A percentile compares a stretch with the other conserved stretches of the same genome.
phyloP scores from a whole-genome alignment of 192 early-diverging fungal genomes.

The Coemansia biformis region DNA sequence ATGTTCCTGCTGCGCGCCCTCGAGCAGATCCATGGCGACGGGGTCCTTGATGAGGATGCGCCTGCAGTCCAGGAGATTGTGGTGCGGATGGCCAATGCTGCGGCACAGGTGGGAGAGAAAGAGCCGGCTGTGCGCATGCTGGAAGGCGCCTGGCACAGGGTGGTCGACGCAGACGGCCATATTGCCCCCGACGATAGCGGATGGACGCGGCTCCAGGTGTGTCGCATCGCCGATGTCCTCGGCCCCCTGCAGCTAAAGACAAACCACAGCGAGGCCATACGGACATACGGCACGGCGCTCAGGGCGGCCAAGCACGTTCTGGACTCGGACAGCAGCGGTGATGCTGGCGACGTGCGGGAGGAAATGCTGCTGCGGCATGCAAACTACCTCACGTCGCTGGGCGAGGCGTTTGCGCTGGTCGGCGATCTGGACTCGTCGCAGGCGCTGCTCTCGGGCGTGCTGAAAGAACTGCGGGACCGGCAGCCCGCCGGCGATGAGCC shows the following conservation, averaged over 20 bases:
- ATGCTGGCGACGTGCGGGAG: neutral
- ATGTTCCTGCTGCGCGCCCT: constrained; percentile 35
- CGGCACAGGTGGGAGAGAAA: constrained; percentile 22
- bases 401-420: constrained; percentile 33
- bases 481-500: neutral
- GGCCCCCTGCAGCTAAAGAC: constrained; percentile 15
- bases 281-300: constrained; percentile 25
- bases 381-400: constrained; percentile 31
- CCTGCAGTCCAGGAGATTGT: constrained; percentile 31
- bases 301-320: constrained; percentile 15
- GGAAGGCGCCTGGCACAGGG: constrained; percentile 10
- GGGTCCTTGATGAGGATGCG: constrained; percentile 17
- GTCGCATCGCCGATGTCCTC: constrained; percentile 16
- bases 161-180: constrained; percentile 4
- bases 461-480: constrained; percentile 19
- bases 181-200: neutral
- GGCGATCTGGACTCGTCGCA: constrained; percentile 21
- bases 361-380: constrained; percentile 15
- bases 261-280: neutral
- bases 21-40: constrained; percentile 30
- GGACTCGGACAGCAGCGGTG: neutral
- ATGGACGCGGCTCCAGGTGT: constrained; percentile 12
- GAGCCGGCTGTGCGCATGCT: constrained; percentile 26
- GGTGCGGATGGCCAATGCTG: constrained; percentile 31
- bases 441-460: constrained; percentile 17